phyloP scores from a whole-genome alignment of 2,329 filamentous ascomycete species.

The Bipolaris bicolor region DNA sequence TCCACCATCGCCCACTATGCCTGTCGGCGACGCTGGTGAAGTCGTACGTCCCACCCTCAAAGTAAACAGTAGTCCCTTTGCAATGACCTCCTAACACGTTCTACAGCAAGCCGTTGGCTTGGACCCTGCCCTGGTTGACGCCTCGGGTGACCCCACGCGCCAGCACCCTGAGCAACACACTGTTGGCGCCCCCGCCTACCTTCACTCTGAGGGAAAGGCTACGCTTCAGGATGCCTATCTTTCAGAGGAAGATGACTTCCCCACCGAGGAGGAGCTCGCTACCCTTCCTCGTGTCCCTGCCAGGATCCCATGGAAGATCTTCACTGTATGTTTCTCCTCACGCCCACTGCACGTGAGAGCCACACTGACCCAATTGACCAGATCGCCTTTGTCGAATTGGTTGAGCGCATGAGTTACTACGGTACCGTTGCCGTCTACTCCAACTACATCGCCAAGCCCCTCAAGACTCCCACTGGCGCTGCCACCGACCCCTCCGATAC shows the following conservation, averaged over 20 bases:
- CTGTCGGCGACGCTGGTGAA: slow-evolving; percentile 33
- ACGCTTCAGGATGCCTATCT: slow-evolving; percentile 44
- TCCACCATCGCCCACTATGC: slow-evolving; percentile 29
- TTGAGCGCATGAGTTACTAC: slow-evolving; percentile 50
- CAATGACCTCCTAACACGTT: slow-evolving; percentile 14
- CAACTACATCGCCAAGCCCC: slow-evolving; percentile 47
- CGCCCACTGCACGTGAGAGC: not conserved
- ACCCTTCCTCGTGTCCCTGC: slow-evolving; percentile 47
- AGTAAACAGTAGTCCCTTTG: not conserved
- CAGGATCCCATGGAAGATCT: slow-evolving; percentile 43
- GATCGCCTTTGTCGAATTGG: slow-evolving; percentile 48
- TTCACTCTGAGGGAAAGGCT: slow-evolving; percentile 46
- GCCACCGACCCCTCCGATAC: slow-evolving; percentile 34
- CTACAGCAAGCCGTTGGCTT: slow-evolving; percentile 36
- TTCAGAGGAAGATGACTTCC: slow-evolving; percentile 32
- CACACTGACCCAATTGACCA: slow-evolving; percentile 4
- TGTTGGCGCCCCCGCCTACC: slow-evolving; percentile 36
- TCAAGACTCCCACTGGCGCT: slow-evolving; percentile 39
- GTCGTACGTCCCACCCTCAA: slow-evolving; percentile 24
- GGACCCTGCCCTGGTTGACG: slow-evolving; percentile 43
- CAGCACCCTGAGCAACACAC: slow-evolving; percentile 36
- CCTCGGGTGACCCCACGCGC: slow-evolving; percentile 45
- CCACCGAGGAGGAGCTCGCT: slow-evolving; percentile 44
- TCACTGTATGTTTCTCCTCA: slow-evolving; percentile 19
- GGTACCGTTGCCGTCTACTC: slow-evolving; percentile 46